A percentile compares a stretch with the other conserved stretches of the same genome.
phyloP scores from a whole-genome alignment of 768 basidiomycete species.

The Udeniomyces megalosporus region DNA sequence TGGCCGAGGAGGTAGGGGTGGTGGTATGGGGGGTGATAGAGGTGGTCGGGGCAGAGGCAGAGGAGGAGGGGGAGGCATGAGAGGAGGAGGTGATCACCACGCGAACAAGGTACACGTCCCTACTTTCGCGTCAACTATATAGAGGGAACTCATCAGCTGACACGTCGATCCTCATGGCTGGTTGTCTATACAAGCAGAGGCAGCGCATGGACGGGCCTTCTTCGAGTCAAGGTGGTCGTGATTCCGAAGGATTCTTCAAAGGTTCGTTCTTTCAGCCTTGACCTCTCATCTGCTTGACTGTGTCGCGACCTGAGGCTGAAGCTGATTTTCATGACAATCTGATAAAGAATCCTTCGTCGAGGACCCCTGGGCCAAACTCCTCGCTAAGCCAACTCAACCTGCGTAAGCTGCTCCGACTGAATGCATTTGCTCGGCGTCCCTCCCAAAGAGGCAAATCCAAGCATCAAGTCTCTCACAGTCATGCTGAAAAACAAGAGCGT shows the following conservation, averaged over 20 bases:
- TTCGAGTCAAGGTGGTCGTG: neutral
- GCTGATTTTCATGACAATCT: no score
- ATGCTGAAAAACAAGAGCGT: no score
- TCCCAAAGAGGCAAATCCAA: no score
- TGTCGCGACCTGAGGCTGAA: neutral
- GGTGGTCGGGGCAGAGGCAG: neutral
- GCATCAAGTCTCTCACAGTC: no score
- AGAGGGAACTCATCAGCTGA: neutral
- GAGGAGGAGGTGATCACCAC: neutral
- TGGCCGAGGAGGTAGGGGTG: neutral
- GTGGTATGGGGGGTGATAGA: neutral
- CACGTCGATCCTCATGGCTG: neutral
- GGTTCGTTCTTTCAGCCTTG: neutral
- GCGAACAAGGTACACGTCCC: neutral
- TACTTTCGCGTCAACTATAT: no score
- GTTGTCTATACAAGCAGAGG: neutral
- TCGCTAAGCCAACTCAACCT: neutral
- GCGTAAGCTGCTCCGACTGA: no score
- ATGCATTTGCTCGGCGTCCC: no score
- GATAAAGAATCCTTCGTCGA: conserved; percentile 10
- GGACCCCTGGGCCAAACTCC: conserved; percentile 6
- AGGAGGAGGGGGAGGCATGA: neutral
- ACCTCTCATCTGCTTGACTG: neutral
- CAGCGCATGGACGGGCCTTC: neutral
- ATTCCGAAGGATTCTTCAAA: conserved; percentile 3